phyloP scores from a whole-genome alignment of 2,329 filamentous ascomycete species.

The Pseudogymnoascus sp. region DNA sequence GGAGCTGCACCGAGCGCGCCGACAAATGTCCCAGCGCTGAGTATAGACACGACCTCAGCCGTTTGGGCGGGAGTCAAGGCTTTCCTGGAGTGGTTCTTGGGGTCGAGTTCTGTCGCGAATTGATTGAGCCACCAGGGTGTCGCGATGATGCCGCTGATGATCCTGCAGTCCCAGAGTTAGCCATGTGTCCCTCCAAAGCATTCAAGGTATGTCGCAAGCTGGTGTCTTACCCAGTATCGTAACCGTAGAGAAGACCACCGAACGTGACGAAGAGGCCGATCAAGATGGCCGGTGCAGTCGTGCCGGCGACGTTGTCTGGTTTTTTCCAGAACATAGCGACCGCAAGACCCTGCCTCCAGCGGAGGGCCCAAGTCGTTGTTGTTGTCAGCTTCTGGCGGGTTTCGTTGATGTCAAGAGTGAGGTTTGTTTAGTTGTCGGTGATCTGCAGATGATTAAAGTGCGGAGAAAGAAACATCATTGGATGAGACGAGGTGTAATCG shows the following conservation, averaged over 20 bases:
- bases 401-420: background rate
- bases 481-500: background rate
- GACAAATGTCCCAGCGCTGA: constrained; percentile 72
- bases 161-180: constrained; percentile 33
- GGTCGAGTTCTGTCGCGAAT: constrained; percentile 44
- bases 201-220: background rate
- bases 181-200: background rate
- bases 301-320: constrained; percentile 67
- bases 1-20: constrained; percentile 66
- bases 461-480: constrained; percentile 6
- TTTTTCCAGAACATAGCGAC: constrained; percentile 48
- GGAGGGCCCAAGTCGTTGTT: constrained; percentile 4
- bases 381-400: constrained; percentile 3
- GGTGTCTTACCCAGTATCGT: constrained; percentile 57
- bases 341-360: constrained; percentile 3
- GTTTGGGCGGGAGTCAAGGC: constrained; percentile 47
- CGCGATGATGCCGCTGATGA: constrained; percentile 64
- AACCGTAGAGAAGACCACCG: constrained; percentile 61
- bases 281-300: constrained; percentile 64
- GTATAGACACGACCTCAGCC: constrained; percentile 70
- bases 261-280: constrained; percentile 64
- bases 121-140: constrained; percentile 59
- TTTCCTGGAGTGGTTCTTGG: constrained; percentile 26
- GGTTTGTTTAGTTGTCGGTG: constrained; percentile 3
- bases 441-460: constrained; percentile 5